These are phyloP conservation scores for Shiraia sp. DNA, from an alignment of 2,329 filamentous ascomycete species.

Conservation along the genomic window DNA sequence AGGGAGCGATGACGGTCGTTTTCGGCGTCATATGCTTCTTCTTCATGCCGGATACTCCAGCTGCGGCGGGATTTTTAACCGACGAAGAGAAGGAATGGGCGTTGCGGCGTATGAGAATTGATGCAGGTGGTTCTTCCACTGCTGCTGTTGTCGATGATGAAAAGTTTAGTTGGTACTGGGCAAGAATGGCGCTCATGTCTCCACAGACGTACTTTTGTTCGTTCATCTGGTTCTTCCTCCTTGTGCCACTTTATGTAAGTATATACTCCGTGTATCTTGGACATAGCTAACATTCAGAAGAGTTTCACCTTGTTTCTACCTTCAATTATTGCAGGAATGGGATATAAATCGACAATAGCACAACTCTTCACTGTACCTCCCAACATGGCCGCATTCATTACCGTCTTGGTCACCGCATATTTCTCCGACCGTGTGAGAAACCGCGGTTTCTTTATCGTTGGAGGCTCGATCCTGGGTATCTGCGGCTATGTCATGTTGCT, in stretches of 20 bases:
- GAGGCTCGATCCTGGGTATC: conserved; percentile 53
- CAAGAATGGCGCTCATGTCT: conserved; percentile 35
- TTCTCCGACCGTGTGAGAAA: conserved; percentile 49
- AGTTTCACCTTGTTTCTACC: conserved; percentile 47
- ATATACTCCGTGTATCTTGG: not conserved
- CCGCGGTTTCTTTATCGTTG: conserved; percentile 53
- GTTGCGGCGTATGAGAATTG: conserved; percentile 31
- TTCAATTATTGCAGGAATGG: conserved; percentile 44
- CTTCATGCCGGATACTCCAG: conserved; percentile 54
- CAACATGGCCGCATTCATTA: conserved; percentile 49
- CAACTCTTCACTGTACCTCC: conserved; percentile 46
- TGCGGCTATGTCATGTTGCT: conserved; percentile 59
- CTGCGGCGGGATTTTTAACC: conserved; percentile 38
- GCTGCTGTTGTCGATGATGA: conserved; percentile 41
- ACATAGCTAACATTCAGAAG: conserved; percentile 9
- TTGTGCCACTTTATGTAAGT: conserved; percentile 50
- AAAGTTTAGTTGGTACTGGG: conserved; percentile 49
- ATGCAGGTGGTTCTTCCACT: conserved; percentile 28
- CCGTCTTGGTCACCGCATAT: conserved; percentile 45
- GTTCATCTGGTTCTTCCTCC: conserved; percentile 41
- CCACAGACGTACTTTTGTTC: conserved; percentile 47
- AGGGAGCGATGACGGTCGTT: conserved; percentile 32
- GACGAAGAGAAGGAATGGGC: conserved; percentile 32
- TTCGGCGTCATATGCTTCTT: conserved; percentile 55
- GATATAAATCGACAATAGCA: conserved; percentile 44